Percentiles rank a stretch among this genome's conserved stretches.
Evolutionary conservation across 164 flowering plant genomes (phyloP).

Genomic region (Nymphaea thermarum): DNA sequence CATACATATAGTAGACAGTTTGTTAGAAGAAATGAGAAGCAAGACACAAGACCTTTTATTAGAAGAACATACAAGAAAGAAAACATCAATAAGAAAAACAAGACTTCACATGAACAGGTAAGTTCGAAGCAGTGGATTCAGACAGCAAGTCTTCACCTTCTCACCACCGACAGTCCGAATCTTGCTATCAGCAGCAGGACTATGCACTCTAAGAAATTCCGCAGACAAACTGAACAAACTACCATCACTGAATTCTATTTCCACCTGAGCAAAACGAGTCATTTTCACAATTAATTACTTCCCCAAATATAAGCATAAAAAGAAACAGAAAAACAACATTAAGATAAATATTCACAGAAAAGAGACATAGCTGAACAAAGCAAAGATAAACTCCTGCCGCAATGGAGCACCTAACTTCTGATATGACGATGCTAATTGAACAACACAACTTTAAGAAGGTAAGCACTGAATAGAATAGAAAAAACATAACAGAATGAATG

Average conservation of each 20-base stretch:
- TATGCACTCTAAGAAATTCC: conserved; percentile 53
- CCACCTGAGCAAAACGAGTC: conserved; percentile 34
- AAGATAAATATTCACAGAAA: too few species aligned
- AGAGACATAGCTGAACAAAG: too few species aligned
- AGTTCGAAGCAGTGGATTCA: not conserved
- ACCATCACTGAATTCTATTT: conserved; percentile 54
- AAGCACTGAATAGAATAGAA: too few species aligned
- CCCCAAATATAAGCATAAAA: not conserved
- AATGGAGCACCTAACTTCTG: too few species aligned
- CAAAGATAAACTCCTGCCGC: too few species aligned
- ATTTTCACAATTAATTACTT: not conserved
- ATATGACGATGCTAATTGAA: too few species aligned
- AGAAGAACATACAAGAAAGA: not conserved
- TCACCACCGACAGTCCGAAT: conserved; percentile 73
- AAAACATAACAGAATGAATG: too few species aligned
- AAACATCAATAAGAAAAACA: not conserved
- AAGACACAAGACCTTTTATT: too few species aligned
- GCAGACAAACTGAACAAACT: conserved; percentile 43
- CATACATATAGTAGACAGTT: too few species aligned
- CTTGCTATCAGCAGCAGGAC: conserved; percentile 79
- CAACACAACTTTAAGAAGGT: too few species aligned
- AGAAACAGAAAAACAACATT: not conserved
- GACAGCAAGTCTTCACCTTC: conserved; percentile 30
- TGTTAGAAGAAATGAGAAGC: too few species aligned
- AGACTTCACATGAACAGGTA: not conserved